These are phyloP conservation scores for Trichosporon faecale DNA, from an alignment of 1,284 basidiomycete genomes.

Conservation along the genomic window DNA sequence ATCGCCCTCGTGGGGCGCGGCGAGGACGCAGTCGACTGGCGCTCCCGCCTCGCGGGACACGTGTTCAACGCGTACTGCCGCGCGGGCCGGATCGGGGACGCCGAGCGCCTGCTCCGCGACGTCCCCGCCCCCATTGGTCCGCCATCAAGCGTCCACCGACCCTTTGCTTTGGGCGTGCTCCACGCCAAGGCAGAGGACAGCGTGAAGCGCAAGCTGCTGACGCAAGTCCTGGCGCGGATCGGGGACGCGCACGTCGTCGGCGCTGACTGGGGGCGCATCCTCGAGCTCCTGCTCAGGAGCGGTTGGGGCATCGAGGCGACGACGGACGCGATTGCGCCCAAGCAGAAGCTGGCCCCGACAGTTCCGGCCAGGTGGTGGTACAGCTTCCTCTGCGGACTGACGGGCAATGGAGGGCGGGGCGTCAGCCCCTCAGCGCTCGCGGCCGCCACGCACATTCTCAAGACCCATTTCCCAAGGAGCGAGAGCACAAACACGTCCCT, in stretches of 20 bases:
- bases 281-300: conserved; percentile 16
- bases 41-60: neutral
- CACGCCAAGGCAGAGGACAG: neutral
- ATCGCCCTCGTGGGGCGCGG: neutral
- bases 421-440: neutral
- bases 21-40: neutral
- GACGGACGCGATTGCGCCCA: neutral
- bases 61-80: neutral
- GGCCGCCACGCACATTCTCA: conserved; percentile 14
- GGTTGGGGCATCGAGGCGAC: neutral
- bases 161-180: neutral
- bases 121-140: neutral
- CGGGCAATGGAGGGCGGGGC: neutral
- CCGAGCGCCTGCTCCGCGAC: neutral
- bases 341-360: neutral
- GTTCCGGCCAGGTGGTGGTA: neutral
- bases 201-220: conserved; percentile 4
- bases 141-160: neutral
- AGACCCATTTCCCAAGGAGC: neutral
- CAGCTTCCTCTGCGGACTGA: neutral
- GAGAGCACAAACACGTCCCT: neutral
- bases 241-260: neutral
- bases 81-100: neutral
- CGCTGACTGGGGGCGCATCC: neutral
- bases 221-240: neutral